Evolutionary conservation across 805 yeast species (phyloP), one percentile per base, ranked within the genome.

Genomic region (Candida coquimbonensis): DNA sequence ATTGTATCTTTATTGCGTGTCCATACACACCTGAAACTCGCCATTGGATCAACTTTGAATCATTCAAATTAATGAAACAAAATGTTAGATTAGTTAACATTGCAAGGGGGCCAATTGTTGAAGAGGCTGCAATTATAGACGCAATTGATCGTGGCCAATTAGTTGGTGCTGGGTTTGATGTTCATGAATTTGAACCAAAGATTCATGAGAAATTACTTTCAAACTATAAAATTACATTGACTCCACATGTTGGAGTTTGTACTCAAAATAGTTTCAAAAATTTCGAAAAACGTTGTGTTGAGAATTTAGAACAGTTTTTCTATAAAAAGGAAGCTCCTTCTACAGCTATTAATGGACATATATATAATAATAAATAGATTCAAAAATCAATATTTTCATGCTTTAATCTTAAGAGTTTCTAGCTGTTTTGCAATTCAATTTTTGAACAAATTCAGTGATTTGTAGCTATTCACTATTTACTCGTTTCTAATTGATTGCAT

Each of bases 151-250:
- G 67, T 13, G 72, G 71, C 1, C 72, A 68, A 46, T 52, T 68
- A 21, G 68, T 67, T 12, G 72, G 73, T 26, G 71, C 69, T 14
- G 73, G 72, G 0, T 66, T 68, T 50, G 73, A 68, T 52, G 73
- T 68, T 14, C 69, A 66, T 47, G 73, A 68, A 46, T 67, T 67
- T 51, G 73, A 68, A 51, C 73, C 73, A 12, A 56, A 60, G 45
- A 64, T 68, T 14, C 55, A 61, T 41, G 60, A 62, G 32, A 61
- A 57, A 41, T 47, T 68, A 16, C 39, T 68, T 33, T 48, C 54
- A 9, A 66, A 67, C 46, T 67, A 63, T 55, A 66, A 56, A 47
- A 57, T 68, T 21, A 63, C 71, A 2, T 36, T 68, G 34, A 53
- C 65, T 13, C 73, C 72, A 7, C 73, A 68, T 47, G 53, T 57